Evolutionary conservation across 2,329 filamentous ascomycete species (phyloP), one percentile per base, ranked within the genome.

Genomic region (Pyrenophora graminea): DNA sequence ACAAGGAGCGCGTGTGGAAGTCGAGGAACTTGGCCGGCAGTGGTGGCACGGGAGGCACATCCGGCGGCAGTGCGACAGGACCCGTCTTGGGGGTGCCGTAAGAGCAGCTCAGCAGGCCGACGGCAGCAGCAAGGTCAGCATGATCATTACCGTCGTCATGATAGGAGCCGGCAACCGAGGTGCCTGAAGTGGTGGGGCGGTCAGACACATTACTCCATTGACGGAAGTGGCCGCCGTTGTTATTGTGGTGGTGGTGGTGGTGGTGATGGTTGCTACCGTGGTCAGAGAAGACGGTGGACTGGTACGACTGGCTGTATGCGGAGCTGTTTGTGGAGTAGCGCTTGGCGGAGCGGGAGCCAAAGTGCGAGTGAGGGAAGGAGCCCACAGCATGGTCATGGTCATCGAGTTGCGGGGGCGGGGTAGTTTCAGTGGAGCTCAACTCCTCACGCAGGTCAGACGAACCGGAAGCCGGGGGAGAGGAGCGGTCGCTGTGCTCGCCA

Each of bases 51-150:
- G 92, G 91, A 32, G 93, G 93, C 4, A 91, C 86, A 64, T 95
- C 89, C 3, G 83, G 78, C 4, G 85, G 82, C 53, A 91, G 77
- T 43, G 82, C 80, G 12, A 82, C 79, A 36, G 86, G 81, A 48
- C 85, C 79, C 56, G 82, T 85, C 64, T 87, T 83, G 54, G 89
- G 86, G 40, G 91, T 97, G 59, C 87, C 87, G 72, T 96, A 94
- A 73, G 91, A 96, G 80, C 91, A 95, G 75, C 89, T 93, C 56
- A 96, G 85, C 59, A 96, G 80, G 63, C 94, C 90, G 42, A 97
- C 90, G 3, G 93, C 92, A 12, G 92, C 92, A 17, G 91, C 93
- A 52, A 97, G 81, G 59, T 95, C 90, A 39, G 86, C 88, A 68
- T 96, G 92, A 57, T 74, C 72, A 45, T 73, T 70, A 34, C 93